phyloP scores from a whole-genome alignment of 495 filamentous ascomycete genomes.

The Lindgomyces ingoldianus region DNA sequence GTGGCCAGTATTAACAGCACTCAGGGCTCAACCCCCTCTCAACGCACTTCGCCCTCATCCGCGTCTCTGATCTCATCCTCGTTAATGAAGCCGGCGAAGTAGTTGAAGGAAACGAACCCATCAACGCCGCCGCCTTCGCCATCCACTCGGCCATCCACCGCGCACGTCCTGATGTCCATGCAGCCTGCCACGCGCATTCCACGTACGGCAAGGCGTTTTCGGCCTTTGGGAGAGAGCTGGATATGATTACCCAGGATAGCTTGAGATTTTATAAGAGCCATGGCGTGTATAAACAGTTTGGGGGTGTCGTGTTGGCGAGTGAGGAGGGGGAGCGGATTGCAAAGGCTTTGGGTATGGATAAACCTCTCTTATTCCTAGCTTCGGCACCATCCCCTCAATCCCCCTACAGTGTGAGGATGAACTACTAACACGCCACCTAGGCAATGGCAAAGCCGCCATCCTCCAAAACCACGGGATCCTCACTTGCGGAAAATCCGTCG shows the following conservation, averaged over 20 bases:
- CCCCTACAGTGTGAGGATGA: too few relatives aligned
- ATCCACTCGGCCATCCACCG: slow-evolving; percentile 64
- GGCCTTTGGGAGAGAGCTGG: slow-evolving; percentile 55
- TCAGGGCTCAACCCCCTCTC: slow-evolving; percentile 55
- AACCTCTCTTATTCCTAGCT: neutral
- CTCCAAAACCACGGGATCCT: slow-evolving; percentile 69
- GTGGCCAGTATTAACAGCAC: too few relatives aligned
- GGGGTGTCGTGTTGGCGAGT: slow-evolving; percentile 59
- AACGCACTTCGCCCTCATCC: slow-evolving; percentile 58
- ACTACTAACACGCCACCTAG: neutral
- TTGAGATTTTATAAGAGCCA: slow-evolving; percentile 63
- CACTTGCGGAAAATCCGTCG: slow-evolving; percentile 64
- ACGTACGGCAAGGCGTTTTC: slow-evolving; percentile 57
- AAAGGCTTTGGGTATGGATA: slow-evolving; percentile 53
- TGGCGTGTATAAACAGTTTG: slow-evolving; percentile 56
- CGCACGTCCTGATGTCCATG: slow-evolving; percentile 54
- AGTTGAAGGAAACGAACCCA: slow-evolving; percentile 53
- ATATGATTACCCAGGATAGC: slow-evolving; percentile 69
- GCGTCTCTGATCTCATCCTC: slow-evolving; percentile 56
- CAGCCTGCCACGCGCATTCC: slow-evolving; percentile 58
- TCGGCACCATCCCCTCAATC: neutral
- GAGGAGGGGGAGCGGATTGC: slow-evolving; percentile 65
- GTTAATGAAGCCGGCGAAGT: slow-evolving; percentile 56
- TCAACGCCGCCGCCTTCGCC: slow-evolving; percentile 70
- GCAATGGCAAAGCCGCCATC: slow-evolving; percentile 60